These are phyloP conservation scores for Aspergillus avenaceus DNA, from an alignment of 495 filamentous ascomycete genomes.

Conservation along the genomic window DNA sequence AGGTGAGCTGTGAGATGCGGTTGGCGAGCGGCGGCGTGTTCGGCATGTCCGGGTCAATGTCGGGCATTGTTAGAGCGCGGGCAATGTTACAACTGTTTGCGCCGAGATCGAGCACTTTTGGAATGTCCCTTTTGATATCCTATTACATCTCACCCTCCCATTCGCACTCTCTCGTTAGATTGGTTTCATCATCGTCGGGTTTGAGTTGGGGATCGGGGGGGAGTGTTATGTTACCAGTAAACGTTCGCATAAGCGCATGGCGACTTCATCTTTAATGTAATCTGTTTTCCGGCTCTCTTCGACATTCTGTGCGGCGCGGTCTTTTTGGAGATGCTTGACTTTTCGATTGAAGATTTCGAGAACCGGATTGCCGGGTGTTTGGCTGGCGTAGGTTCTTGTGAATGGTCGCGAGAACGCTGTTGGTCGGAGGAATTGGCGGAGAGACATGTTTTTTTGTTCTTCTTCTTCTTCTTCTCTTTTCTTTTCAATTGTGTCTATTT, in stretches of 20 bases:
- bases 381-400: constrained; percentile 64
- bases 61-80: constrained; percentile 63
- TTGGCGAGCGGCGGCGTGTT: constrained; percentile 59
- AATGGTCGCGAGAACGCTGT: constrained; percentile 9
- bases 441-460: constrained; percentile 23
- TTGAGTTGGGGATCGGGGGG: too few relatives aligned
- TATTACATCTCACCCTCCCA: too few relatives aligned
- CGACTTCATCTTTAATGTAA: constrained; percentile 90
- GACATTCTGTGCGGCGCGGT: constrained; percentile 70
- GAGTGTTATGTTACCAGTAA: too few relatives aligned
- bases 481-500: neutral
- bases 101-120: constrained; percentile 84
- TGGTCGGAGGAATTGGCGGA: constrained; percentile 23
- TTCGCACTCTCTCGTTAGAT: too few relatives aligned
- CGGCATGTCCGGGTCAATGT: constrained; percentile 54
- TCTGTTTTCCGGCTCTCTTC: constrained; percentile 74
- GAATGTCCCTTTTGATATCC: constrained; percentile 89
- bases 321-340: constrained; percentile 84
- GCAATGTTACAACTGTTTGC: constrained; percentile 96
- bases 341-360: constrained; percentile 88
- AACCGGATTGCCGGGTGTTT: constrained; percentile 67
- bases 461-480: too few relatives aligned
- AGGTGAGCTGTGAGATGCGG: constrained; percentile 66
- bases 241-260: constrained; percentile 77
- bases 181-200: too few relatives aligned